Base-by-base conservation (phyloP, 371 early-diverging fungal species). In the Phascolomyces articulosus region DNA sequence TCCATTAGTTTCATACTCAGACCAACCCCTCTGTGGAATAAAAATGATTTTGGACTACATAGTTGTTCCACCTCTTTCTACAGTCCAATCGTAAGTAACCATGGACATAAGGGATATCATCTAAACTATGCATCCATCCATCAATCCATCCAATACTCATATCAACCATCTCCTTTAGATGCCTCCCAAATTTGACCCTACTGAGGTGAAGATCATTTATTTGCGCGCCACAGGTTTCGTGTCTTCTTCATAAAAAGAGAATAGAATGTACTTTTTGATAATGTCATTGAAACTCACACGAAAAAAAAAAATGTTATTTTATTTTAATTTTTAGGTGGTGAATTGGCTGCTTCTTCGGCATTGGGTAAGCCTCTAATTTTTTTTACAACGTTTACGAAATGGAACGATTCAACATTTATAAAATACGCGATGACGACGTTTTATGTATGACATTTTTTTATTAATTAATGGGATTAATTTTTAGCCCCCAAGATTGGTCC, bases 401-500 rank as follows among this genome's bases (percentile, higher is more conserved):
- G 9, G 4, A 41, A 40, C 40, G 41, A 27, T 51, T 24, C 51
- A 51, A 51, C 51, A 51, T 7, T 15, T 9, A 24, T 6, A 11
- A 13, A 24, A 47, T 13, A 51, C 20, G 26, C 21, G 40, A 40
- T 24, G 2, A 38, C 21, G 40, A 40, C 6, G 6, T 28, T 24
- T n/a, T n/a, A n/a, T n/a, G n/a, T n/a, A n/a, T 20, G 38, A 31
- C 38, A 11, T 6, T 6, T 34, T 11, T 34, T 34, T 0, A 34
- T 34, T 34, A 34, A 9, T 34, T 9, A 34, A 34, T 34, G 34
- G 11, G 34, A 34, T n/a, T n/a, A n/a, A n/a, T n/a, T n/a, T n/a
- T n/a, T 60, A 68, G 80, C 80, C 51, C 99, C 99, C 84, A 99
- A 97, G 92, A 95, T 99, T 75, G 99, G 99, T 93, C 99, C 99